A percentile compares a stretch with the other conserved stretches of the same genome.
Evolutionary conservation across 1,284 basidiomycete genomes (phyloP).

Genomic region (Boletus semigastroideus): DNA sequence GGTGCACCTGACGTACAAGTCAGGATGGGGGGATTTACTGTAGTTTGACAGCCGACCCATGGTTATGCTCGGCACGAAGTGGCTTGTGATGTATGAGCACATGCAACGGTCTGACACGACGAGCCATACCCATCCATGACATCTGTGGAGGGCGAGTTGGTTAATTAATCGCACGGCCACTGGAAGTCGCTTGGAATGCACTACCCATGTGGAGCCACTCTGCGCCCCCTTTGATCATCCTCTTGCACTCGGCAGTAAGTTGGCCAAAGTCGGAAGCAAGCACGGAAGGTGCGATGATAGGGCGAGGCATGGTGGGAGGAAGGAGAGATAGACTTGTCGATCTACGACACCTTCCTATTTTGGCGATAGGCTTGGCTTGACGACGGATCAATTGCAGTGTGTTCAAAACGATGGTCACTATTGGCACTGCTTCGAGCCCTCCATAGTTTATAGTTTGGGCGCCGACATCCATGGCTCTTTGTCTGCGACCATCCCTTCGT

Average conservation of each 20-base stretch:
- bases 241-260: constrained; percentile 86
- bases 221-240: constrained; percentile 90
- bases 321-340: constrained; percentile 6
- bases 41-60: constrained; percentile 62
- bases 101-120: not conserved
- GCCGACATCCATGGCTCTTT: not conserved
- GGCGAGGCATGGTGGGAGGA: constrained; percentile 64
- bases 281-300: constrained; percentile 89
- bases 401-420: not conserved
- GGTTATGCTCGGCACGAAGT: constrained; percentile 98
- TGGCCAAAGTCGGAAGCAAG: constrained; percentile 95
- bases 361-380: not conserved
- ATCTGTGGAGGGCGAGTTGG: constrained; percentile 48
- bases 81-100: constrained; percentile 47
- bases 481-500: constrained; percentile 6
- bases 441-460: not conserved
- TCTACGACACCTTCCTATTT: constrained; percentile 31
- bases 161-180: constrained; percentile 10
- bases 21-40: constrained; percentile 2
- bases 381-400: not conserved
- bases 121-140: constrained; percentile 89
- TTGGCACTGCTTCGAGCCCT: not conserved
- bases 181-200: constrained; percentile 6
- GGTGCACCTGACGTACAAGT: constrained; percentile 68
- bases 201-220: constrained; percentile 97